A percentile compares a stretch with the other conserved stretches of the same genome.
Evolutionary conservation across 257 asterid genomes (phyloP).

Genomic region (Coffea eugenioides): DNA sequence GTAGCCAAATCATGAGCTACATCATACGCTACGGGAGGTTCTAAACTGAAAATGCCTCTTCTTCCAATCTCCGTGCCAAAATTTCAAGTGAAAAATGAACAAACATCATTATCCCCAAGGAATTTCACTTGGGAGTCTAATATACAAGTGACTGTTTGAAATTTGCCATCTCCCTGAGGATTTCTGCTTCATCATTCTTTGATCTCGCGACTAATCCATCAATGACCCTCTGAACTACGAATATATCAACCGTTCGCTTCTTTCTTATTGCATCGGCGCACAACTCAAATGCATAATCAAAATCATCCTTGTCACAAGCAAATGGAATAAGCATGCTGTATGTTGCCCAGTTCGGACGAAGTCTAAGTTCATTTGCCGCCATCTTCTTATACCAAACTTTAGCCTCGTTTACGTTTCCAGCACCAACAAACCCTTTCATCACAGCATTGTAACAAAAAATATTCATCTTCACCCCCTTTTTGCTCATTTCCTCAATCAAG

Average conservation of each 20-base stretch:
- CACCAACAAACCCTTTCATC: constrained; percentile 34
- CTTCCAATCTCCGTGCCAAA: not conserved
- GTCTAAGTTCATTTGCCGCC: constrained; percentile 20
- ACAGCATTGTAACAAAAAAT: constrained; percentile 36
- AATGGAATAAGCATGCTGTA: constrained; percentile 29
- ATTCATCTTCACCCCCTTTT: constrained; percentile 37
- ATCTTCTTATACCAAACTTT: constrained; percentile 39
- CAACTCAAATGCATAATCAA: constrained; percentile 40
- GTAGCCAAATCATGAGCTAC: not conserved
- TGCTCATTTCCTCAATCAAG: constrained; percentile 34
- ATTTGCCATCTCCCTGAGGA: constrained; percentile 27
- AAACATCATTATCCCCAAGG: not conserved
- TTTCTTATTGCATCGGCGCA: constrained; percentile 29
- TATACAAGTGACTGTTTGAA: not conserved
- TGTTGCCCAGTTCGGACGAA: constrained; percentile 30
- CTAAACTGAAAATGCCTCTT: not conserved
- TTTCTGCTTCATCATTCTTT: constrained; percentile 30
- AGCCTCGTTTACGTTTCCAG: constrained; percentile 39
- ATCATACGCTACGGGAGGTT: not conserved
- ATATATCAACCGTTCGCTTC: constrained; percentile 14
- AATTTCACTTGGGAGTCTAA: not conserved
- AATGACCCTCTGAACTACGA: constrained; percentile 26
- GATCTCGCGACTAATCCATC: constrained; percentile 31
- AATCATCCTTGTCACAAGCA: constrained; percentile 32
- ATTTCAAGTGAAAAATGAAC: not conserved